A percentile compares a stretch with the other conserved stretches of the same genome.
Evolutionary conservation across 441 rosid genomes (phyloP).

Genomic region (Populus tomentosa): DNA sequence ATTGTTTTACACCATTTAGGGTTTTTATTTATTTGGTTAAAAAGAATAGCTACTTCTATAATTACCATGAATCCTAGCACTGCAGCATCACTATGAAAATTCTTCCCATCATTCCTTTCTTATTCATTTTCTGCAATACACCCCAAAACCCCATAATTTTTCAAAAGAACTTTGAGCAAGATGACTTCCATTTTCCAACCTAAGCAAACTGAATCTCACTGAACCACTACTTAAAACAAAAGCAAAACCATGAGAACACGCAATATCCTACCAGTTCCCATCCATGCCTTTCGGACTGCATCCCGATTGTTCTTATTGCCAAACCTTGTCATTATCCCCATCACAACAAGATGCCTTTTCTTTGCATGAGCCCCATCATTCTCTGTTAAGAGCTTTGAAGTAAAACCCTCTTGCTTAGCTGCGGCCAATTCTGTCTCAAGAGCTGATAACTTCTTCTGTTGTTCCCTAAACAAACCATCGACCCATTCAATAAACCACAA

Average conservation of each 20-base stretch:
- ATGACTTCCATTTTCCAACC: neutral
- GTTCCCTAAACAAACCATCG: constrained; percentile 57
- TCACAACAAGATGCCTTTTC: constrained; percentile 61
- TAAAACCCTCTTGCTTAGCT: constrained; percentile 71
- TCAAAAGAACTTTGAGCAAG: neutral
- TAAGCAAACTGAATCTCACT: neutral
- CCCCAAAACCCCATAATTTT: neutral
- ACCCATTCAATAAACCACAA: constrained; percentile 2
- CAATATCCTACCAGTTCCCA: constrained; percentile 69
- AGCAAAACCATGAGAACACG: neutral
- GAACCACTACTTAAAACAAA: neutral
- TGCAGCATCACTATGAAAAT: neutral
- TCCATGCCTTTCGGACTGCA: constrained; percentile 94
- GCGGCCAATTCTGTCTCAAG: constrained; percentile 68
- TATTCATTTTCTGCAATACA: neutral
- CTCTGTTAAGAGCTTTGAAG: constrained; percentile 36
- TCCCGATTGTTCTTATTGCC: constrained; percentile 76
- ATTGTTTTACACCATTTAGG: neutral
- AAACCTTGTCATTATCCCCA: constrained; percentile 71
- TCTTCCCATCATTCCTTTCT: neutral
- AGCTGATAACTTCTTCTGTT: constrained; percentile 64
- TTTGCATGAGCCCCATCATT: constrained; percentile 33
- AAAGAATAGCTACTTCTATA: neutral
- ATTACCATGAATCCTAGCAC: neutral
- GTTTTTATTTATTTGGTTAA: neutral